phyloP scores from a whole-genome alignment of 2,329 filamentous ascomycete species.

The Venturia asperata region DNA sequence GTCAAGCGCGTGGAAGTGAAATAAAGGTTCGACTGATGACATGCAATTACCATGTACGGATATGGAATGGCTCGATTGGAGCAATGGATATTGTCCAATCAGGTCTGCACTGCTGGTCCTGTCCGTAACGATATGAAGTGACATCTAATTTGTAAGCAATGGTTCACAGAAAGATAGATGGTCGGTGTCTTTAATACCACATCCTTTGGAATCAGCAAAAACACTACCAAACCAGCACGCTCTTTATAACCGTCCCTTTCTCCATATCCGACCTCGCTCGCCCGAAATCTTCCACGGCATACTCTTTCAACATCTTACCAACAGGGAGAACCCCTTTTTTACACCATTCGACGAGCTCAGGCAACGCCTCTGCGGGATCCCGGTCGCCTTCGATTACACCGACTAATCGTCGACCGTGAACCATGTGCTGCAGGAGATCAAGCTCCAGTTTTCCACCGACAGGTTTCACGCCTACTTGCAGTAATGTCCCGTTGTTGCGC shows the following conservation, averaged over 20 bases:
- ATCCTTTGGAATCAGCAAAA: neutral
- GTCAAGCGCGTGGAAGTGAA: constrained; percentile 5
- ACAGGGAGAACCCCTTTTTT: constrained; percentile 41
- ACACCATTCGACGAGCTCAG: constrained; percentile 45
- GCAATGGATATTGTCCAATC: too few relatives aligned
- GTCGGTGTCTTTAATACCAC: neutral
- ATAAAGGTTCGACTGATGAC: too few relatives aligned
- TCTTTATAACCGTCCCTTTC: constrained; percentile 35
- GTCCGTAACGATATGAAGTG: too few relatives aligned
- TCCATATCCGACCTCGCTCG: constrained; percentile 40
- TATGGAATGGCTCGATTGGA: too few relatives aligned
- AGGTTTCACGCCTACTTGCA: constrained; percentile 31
- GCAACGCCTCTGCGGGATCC: constrained; percentile 36
- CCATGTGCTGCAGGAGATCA: constrained; percentile 41
- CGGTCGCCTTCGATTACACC: constrained; percentile 44
- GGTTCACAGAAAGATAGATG: too few relatives aligned
- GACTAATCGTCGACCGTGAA: constrained; percentile 41
- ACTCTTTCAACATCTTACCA: constrained; percentile 40
- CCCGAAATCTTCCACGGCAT: constrained; percentile 37
- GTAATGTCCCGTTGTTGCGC: constrained; percentile 28
- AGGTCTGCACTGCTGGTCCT: too few relatives aligned
- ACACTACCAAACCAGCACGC: constrained; percentile 35
- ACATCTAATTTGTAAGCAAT: too few relatives aligned
- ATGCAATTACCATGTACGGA: too few relatives aligned
- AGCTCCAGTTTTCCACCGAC: constrained; percentile 32